Evolutionary conservation across 768 basidiomycete species (phyloP).

Genomic region (Fomitopsis pulvina): DNA sequence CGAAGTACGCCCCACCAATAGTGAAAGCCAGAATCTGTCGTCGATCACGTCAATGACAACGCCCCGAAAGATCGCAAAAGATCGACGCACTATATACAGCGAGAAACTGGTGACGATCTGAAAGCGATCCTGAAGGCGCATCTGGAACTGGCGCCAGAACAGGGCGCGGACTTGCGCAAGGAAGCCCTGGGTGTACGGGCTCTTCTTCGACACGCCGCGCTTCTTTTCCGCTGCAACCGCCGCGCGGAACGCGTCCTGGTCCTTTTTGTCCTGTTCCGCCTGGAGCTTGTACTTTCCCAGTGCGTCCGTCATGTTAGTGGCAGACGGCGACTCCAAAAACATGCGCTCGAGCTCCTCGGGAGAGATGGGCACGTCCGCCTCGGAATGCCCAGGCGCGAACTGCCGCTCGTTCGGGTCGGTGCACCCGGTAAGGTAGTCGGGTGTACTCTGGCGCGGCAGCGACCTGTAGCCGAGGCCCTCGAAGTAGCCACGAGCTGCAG

Average conservation of each 20-base stretch:
- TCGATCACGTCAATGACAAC: not conserved
- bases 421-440: conserved; percentile 81
- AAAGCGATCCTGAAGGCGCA: conserved; percentile 70
- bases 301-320: conserved; percentile 35
- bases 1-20: conserved; percentile 69
- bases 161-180: conserved; percentile 65
- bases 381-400: conserved; percentile 57
- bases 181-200: conserved; percentile 81
- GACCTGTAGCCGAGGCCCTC: conserved; percentile 64
- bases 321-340: conserved; percentile 45
- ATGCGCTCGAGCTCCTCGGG: conserved; percentile 63
- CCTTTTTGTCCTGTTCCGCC: conserved; percentile 54
- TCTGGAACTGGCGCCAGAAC: conserved; percentile 66
- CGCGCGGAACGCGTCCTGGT: conserved; percentile 72
- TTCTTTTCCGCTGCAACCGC: conserved; percentile 76
- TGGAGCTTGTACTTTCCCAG: conserved; percentile 48
- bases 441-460: conserved; percentile 76
- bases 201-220: conserved; percentile 67
- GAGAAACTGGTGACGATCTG: conserved; percentile 67
- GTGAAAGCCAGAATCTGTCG: conserved; percentile 50
- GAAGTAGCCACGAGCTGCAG: conserved; percentile 75
- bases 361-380: conserved; percentile 54
- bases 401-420: conserved; percentile 85
- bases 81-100: conserved; percentile 51
- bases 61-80: too few species aligned